phyloP scores from a whole-genome alignment of 108 stramenopile genomes.

The Pseudonitzschia multiseries region DNA sequence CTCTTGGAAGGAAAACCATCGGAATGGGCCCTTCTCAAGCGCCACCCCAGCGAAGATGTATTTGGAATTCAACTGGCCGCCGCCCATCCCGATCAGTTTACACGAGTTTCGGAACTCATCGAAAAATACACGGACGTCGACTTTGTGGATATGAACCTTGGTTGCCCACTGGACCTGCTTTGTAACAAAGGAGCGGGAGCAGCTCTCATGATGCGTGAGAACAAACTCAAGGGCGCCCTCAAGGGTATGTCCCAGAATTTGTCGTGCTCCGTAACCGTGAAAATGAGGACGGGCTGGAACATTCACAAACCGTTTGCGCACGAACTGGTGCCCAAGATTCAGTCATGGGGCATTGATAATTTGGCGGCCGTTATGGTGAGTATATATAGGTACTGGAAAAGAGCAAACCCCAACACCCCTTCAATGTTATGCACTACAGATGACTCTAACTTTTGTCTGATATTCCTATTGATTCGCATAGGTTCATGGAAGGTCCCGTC shows the following conservation, averaged over 20 bases:
- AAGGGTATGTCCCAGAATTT: conserved; percentile 71
- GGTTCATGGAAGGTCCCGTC: conserved; percentile 93
- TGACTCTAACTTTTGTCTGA: background rate
- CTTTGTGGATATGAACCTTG: conserved; percentile 98
- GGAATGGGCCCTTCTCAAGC: conserved; percentile 94
- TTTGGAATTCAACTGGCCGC: conserved; percentile 98
- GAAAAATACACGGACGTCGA: conserved; percentile 77
- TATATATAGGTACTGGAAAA: conserved; percentile 1
- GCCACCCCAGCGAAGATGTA: conserved; percentile 90
- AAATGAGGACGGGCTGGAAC: conserved; percentile 97
- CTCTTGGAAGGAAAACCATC: conserved; percentile 83
- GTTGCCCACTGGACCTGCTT: conserved; percentile 97
- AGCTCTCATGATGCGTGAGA: conserved; percentile 81
- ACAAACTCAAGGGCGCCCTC: conserved; percentile 75
- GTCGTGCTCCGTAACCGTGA: conserved; percentile 90
- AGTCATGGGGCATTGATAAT: conserved; percentile 67
- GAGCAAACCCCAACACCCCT: too few relatives aligned
- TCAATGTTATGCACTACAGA: too few relatives aligned
- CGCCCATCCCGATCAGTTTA: conserved; percentile 87
- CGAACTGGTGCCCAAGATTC: conserved; percentile 76
- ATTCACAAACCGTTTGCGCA: conserved; percentile 90
- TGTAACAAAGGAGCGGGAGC: conserved; percentile 93
- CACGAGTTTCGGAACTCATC: conserved; percentile 63
- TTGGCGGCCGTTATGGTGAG: conserved; percentile 77
- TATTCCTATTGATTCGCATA: conserved; percentile 9